Evolutionary conservation across 176 grass and related monocot genomes (phyloP), one percentile per base, ranked within the genome.

Genomic region (Carex littledalei): DNA sequence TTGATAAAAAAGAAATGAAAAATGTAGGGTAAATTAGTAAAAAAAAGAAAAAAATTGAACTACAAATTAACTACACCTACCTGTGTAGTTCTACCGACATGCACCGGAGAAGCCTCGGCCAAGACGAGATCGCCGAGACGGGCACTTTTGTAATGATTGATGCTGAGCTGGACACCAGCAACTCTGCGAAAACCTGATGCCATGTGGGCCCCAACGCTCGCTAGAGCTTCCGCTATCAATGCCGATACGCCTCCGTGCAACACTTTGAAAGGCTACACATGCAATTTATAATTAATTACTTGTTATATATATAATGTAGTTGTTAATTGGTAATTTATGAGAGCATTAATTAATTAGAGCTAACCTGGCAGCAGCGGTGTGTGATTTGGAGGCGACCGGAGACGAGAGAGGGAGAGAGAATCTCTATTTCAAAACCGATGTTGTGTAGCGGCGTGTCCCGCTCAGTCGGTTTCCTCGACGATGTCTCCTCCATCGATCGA

Each of bases 151-250:
- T 92, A 91, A 86, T 94, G 94, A 88, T 84, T 97, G 90, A 97
- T 94, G 94, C 91, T 97, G 72, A 97, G 90, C 78, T 98, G 95
- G 49, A 97, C 50, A n/a, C 95, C 95, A 22, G 95, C 92, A 24
- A 98, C 85, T 57, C 92, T 93, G 35, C 84, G 84, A 87, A 83
- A 94, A 0, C 92, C 91, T 0, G 89, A 93, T 6, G 95, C 95
- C 86, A 98, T 90, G 92, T 98, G 95, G 65, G 95, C 91, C 26
- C 95, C 95, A 84, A 98, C 91, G 95, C 95, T 94, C 3, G 88
- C 95, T 10, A 98, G 86, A 56, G 75, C 86, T 90, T 98, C 95
- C 0, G 92, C 88, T 63, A 98, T 88, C 75, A 94, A 60, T 4
- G 92, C 92, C 39, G 91, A 98, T 63, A 94, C 82, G 70, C 92